Evolutionary conservation across 352 stramenopile species (phyloP), one percentile per base, ranked within the genome.

Genomic region (Globisporangium megalacanthum): DNA sequence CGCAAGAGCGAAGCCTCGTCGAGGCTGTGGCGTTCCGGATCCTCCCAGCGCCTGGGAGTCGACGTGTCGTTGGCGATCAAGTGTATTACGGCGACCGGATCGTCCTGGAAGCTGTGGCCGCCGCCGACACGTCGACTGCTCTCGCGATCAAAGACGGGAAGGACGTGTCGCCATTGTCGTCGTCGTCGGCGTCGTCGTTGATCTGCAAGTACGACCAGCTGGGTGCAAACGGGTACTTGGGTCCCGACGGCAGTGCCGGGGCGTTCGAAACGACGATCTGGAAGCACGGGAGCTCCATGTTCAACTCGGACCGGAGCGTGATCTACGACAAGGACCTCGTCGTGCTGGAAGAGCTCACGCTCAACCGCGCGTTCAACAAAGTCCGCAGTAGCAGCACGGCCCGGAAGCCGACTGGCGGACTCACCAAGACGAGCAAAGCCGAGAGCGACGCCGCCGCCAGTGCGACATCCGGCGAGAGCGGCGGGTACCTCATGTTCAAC

Each of bases 401-500:
- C 54, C 56, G 25, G 60, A 67, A 62, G 48, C 65, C 50, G 51
- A 55, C 42, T 62, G 52, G 50, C 31, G 22, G 29, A 29, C 25
- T 29, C 19, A 25, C 39, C 8, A 47, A 53, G 37, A 29, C 25
- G 25, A 59, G 25, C 14, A 63, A 60, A 39, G 31, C 64, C 17
- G 72, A 80, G 29, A 70, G 65, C 35, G 68, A 72, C 13, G 65
- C 77, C 61, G 66, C 72, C 45, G 72, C 72, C 42, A 68, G 75
- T 17, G 68, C 61, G 48, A 70, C 59, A 50, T 65, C 65, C n/a
- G 72, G 70, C 15, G 72, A 84, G 53, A 79, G 82, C 31, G 81
- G 84, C 20, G 84, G 84, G 0, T 94, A 94, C 60, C 58, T 94
- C 19, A 94, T 94, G 84, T 94, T 90, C 48, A 92, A 94, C 41